Evolutionary conservation across 2,329 filamentous ascomycete genomes (phyloP), one percentile per base, ranked within the genome.

Genomic region (Tolypocladium tropicale): DNA sequence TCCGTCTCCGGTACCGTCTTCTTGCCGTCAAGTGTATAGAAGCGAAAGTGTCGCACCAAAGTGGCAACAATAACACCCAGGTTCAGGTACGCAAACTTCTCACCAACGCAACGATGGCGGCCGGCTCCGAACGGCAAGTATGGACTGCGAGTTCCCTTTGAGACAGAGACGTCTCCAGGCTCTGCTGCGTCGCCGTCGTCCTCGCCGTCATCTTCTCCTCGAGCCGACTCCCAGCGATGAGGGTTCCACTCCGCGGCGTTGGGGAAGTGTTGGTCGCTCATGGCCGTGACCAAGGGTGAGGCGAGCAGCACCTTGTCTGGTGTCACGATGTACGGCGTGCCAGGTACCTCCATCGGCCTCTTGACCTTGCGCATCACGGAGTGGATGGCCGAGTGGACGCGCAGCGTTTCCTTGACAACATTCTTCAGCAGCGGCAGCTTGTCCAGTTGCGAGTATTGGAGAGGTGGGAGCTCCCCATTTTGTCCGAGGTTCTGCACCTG

Each of bases 101-200:
- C 93, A 61, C 93, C 93, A 67, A 97, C 96, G 74, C 93, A 97
- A 62, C 93, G 81, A 74, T 97, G 93, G 63, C 93, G 81, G 48
- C 93, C 93, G 34, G 92, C 93, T 57, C 93, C 93, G 68, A 97
- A 97, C 2, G 93, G 93, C 52, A 97, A 82, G 71, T 96, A 97
- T 0, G 93, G 92, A 54, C 89, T 94, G 58, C 83, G 84, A 14
- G 90, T 86, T 55, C 93, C 93, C 78, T 96, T 96, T 78, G 84
- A 92, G 62, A 96, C 88, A 53, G 95, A 77, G 59, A 92, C 93
- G 71, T 95, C 96, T 36, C 92, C 93, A 69, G 96, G 96, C 70
- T 96, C 93, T 69, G 72, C 59, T 73, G 70, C 25, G 67, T 61
- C 28, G 80, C 68, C 57, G 63, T 77, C 54, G 78, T 79, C 32